phyloP scores from a whole-genome alignment of 2,329 filamentous ascomycete species.

The Tothia fuscella region DNA sequence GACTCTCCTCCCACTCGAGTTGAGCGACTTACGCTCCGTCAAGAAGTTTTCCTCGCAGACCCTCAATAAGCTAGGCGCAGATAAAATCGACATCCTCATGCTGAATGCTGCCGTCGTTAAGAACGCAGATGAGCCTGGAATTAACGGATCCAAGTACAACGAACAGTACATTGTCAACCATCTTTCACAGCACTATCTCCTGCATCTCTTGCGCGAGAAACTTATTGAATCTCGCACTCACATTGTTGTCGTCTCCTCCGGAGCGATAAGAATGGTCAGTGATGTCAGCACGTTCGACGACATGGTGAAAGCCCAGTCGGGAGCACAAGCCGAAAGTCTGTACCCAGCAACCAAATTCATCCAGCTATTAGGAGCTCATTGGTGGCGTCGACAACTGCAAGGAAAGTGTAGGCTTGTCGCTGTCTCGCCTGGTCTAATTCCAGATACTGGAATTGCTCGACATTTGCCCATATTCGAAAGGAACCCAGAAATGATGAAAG shows the following conservation, averaged over 20 bases:
- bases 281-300: not conserved
- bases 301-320: not conserved
- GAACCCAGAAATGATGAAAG: not conserved
- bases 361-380: constrained; percentile 40
- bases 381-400: constrained; percentile 43
- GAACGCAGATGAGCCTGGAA: constrained; percentile 24
- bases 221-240: not conserved
- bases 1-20: constrained; percentile 37
- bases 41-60: constrained; percentile 35
- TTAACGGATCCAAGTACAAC: constrained; percentile 37
- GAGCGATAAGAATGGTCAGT: not conserved
- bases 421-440: constrained; percentile 39
- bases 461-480: too few relatives aligned
- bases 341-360: constrained; percentile 40
- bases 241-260: constrained; percentile 2
- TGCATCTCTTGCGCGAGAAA: not conserved
- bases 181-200: constrained; percentile 20
- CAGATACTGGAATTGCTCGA: too few relatives aligned
- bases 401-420: constrained; percentile 37
- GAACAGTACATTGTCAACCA: constrained; percentile 42
- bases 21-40: constrained; percentile 34
- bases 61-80: constrained; percentile 30
- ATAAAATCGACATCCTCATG: constrained; percentile 37
- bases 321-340: constrained; percentile 21
- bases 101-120: constrained; percentile 38